Evolutionary conservation across 2,329 filamentous ascomycete genomes (phyloP).

Genomic region (Trichoderma sp.): DNA sequence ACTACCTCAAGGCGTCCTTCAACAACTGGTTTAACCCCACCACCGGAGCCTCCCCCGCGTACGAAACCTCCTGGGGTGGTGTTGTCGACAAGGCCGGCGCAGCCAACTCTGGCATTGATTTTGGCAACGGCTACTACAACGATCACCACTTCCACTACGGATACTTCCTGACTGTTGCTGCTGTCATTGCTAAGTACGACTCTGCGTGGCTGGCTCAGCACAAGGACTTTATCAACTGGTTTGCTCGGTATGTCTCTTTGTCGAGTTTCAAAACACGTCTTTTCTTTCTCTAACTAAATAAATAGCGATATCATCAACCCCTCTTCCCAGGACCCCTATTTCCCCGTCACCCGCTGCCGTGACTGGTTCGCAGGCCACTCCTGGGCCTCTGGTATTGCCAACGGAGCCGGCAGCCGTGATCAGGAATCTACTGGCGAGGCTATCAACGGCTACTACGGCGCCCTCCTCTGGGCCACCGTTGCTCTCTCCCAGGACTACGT

Average conservation of each 20-base stretch:
- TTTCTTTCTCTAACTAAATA: background rate
- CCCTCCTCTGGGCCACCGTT: constrained; percentile 32
- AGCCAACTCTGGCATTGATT: constrained; percentile 30
- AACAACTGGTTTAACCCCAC: constrained; percentile 30
- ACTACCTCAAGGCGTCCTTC: constrained; percentile 31
- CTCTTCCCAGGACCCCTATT: constrained; percentile 32
- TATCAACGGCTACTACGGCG: constrained; percentile 33
- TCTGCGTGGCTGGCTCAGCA: constrained; percentile 30
- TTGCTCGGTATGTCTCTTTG: constrained; percentile 27
- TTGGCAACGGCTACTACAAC: constrained; percentile 36
- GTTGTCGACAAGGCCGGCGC: constrained; percentile 31
- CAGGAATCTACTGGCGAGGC: constrained; percentile 34
- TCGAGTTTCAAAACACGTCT: background rate
- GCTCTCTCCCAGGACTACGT: constrained; percentile 31
- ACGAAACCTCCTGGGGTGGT: constrained; percentile 33
- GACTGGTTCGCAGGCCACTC: constrained; percentile 36
- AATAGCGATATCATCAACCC: constrained; percentile 33
- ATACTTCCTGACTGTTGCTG: constrained; percentile 33
- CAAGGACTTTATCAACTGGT: constrained; percentile 32
- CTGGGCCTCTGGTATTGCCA: constrained; percentile 35
- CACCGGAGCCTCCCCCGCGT: constrained; percentile 27
- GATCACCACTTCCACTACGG: constrained; percentile 38
- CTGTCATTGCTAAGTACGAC: constrained; percentile 33
- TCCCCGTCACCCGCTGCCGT: constrained; percentile 32
- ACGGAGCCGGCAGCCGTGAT: constrained; percentile 33